Conservation (phyloP, 1,284 basidiomycete species). For the Sutorius eximius region DNA sequence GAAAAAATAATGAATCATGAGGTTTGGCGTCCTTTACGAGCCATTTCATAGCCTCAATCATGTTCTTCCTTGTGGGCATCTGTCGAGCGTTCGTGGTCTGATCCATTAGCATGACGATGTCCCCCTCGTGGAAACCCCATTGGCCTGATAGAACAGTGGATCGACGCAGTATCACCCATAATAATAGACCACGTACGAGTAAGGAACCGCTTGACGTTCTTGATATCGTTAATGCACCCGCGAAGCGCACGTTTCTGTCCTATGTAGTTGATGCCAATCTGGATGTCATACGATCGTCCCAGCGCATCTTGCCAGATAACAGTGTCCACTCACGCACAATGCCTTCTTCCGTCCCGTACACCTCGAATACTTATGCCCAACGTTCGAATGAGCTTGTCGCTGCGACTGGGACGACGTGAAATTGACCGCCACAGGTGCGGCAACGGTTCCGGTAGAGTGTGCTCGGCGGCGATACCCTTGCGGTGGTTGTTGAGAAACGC, state of each 20-base stretch:
- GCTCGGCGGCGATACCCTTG: conserved; percentile 22
- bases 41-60: conserved; percentile 85
- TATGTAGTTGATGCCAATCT: conserved; percentile 80
- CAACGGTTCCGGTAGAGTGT: conserved; percentile 21
- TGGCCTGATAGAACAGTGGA: conserved; percentile 39
- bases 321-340: conserved; percentile 55
- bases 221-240: conserved; percentile 85
- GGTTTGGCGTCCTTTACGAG: conserved; percentile 72
- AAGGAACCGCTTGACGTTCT: conserved; percentile 69
- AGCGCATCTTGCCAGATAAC: not conserved
- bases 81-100: conserved; percentile 57
- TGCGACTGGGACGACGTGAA: conserved; percentile 4
- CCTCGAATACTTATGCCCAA: conserved; percentile 55
- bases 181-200: conserved; percentile 49
- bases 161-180: not conserved
- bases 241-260: conserved; percentile 61
- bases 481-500: conserved; percentile 4
- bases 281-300: not conserved
- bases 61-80: conserved; percentile 76
- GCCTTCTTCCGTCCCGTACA: conserved; percentile 74
- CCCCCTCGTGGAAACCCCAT: conserved; percentile 64
- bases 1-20: conserved; percentile 86
- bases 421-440: conserved; percentile 1
- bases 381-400: not conserved
- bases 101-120: conserved; percentile 83